Conservation (phyloP, 2,329 filamentous ascomycete genomes). For the Hirsutella thompsonii region DNA sequence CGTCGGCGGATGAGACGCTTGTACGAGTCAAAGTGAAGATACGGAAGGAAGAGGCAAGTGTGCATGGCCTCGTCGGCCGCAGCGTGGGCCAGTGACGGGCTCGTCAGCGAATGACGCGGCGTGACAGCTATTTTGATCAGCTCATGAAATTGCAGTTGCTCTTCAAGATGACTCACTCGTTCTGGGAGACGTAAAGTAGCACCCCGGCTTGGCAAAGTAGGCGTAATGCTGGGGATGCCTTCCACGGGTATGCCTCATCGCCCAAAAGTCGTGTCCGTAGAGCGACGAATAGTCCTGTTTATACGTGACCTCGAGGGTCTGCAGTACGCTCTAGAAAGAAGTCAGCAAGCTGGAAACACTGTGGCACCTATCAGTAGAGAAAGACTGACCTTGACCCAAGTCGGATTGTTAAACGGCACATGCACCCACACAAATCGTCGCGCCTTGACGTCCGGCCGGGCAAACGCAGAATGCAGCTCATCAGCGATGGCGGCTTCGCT, state of each 20-base stretch:
- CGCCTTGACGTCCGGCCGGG: slow-evolving; percentile 17
- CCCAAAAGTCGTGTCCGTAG: slow-evolving; percentile 35
- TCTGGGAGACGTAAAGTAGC: slow-evolving; percentile 28
- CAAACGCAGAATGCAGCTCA: slow-evolving; percentile 16
- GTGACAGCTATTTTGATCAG: slow-evolving; percentile 13
- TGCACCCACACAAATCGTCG: slow-evolving; percentile 47
- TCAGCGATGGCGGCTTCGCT: slow-evolving; percentile 11
- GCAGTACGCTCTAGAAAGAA: slow-evolving; percentile 25
- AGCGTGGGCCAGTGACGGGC: slow-evolving; percentile 16
- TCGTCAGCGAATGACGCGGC: slow-evolving; percentile 19
- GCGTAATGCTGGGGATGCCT: slow-evolving; percentile 36
- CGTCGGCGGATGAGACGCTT: slow-evolving; percentile 41
- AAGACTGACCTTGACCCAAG: slow-evolving; percentile 38
- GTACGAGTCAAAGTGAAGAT: slow-evolving; percentile 54
- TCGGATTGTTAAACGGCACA: slow-evolving; percentile 41
- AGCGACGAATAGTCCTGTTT: slow-evolving; percentile 24
- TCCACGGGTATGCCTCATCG: slow-evolving; percentile 31
- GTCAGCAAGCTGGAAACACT: neutral
- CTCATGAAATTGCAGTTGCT: neutral
- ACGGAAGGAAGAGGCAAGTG: slow-evolving; percentile 41
- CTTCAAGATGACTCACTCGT: slow-evolving; percentile 13
- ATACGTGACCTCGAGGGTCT: slow-evolving; percentile 25
- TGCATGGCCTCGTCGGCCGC: slow-evolving; percentile 18
- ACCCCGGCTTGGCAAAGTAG: slow-evolving; percentile 34
- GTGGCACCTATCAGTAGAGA: too few species aligned